Evolutionary conservation across 768 basidiomycete genomes (phyloP).

Genomic region (Lactarius hatsudake): DNA sequence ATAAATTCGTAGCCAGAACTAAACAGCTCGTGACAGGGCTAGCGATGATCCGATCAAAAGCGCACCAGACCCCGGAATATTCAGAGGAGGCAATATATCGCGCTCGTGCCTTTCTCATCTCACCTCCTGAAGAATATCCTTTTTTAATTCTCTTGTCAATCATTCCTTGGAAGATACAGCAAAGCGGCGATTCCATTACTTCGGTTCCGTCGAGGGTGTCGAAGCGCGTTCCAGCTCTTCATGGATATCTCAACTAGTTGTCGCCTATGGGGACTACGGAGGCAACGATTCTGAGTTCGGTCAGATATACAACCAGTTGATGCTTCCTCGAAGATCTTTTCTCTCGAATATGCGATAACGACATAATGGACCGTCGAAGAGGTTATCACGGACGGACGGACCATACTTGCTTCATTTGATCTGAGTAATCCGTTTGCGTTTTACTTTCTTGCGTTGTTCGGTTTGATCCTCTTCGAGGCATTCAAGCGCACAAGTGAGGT

Average conservation of each 20-base stretch:
- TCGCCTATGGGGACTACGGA: not conserved
- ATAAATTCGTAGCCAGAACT: not conserved
- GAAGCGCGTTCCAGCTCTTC: not conserved
- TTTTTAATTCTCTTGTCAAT: not conserved
- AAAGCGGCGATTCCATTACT: not conserved
- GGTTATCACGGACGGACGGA: not conserved
- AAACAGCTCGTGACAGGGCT: not conserved
- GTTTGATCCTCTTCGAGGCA: not conserved
- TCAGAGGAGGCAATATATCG: not conserved
- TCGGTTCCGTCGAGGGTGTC: not conserved
- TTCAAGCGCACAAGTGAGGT: not conserved
- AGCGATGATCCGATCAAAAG: not conserved
- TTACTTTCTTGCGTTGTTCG: not conserved
- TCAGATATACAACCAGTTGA: not conserved
- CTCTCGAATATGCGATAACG: no score
- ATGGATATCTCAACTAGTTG: not conserved
- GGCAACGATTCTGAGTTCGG: not conserved
- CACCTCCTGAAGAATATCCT: not conserved
- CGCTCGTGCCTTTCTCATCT: not conserved
- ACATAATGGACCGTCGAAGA: not conserved
- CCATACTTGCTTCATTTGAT: not conserved
- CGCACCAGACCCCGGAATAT: not conserved
- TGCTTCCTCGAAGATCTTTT: not conserved
- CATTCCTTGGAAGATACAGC: not conserved
- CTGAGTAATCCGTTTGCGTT: no score